Evolutionary conservation across 2,329 filamentous ascomycete species (phyloP), one percentile per base, ranked within the genome.

Genomic region (Chalaropsis thielavioides): DNA sequence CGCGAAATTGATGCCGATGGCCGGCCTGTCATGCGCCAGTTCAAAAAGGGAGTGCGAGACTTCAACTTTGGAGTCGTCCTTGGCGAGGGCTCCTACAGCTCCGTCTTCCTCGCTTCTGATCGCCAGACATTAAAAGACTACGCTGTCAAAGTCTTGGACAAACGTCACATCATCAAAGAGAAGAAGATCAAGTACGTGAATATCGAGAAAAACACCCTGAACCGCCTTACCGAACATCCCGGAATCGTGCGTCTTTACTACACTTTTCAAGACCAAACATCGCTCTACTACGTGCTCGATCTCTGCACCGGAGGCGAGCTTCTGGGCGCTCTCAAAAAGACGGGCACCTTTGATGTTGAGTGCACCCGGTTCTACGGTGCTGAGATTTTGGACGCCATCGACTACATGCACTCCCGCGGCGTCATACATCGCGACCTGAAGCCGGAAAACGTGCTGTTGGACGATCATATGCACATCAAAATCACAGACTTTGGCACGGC

Each of bases 141-240:
- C 72, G 94, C 94, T 31, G 92, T 99, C 76, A 99, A 99, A 75
- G 92, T 99, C 17, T 83, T 99, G 59, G 94, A 99, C 76, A 99
- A 99, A 77, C 85, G 91, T 71, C 94, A 99, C 75, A 99, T 99
- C 72, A 99, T 99, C 80, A 99, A 97, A 76, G 94, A 99, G 77
- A 97, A 96, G 76, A 99, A 99, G 81, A 95, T 99, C 72, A 99
- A 99, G 80, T 99, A 99, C 72, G 94, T 99, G 75, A 99, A 97
- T 76, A 99, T 99, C 71, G 94, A 99, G 76, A 96, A 96, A 77
- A 92, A 99, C 76, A 97, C 94, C 0, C 80, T 99, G 65, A 99
- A 99, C 73, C 86, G 94, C 68, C 79, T 99, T 66, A 97, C 92
- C 2, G 92, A 99, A 69, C 94, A 99, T 72, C 94, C 94, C 6